These are phyloP conservation scores for Globisporangium barbulae DNA, from an alignment of 352 stramenopile genomes.

Conservation along the genomic window DNA sequence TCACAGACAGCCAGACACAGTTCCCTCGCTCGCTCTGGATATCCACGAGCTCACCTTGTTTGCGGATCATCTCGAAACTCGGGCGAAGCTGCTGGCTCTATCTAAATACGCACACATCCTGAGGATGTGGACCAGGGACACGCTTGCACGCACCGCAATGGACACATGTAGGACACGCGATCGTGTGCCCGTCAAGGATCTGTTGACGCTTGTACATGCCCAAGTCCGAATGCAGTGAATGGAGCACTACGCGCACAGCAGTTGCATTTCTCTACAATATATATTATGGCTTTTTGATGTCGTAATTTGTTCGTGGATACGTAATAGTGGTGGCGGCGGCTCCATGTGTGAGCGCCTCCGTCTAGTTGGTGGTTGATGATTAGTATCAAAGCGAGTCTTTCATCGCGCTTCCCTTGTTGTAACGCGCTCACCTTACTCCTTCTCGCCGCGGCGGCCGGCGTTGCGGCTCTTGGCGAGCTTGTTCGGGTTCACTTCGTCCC, in stretches of 20 bases:
- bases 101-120: background rate
- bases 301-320: too few relatives aligned
- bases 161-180: background rate
- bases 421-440: conserved; percentile 24
- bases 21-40: background rate
- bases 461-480: conserved; percentile 52
- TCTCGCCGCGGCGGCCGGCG: conserved; percentile 61
- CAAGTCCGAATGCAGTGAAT: too few relatives aligned
- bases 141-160: background rate
- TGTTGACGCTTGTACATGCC: too few relatives aligned
- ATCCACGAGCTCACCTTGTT: background rate
- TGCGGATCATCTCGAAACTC: background rate
- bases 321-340: too few relatives aligned
- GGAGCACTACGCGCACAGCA: too few relatives aligned
- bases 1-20: background rate
- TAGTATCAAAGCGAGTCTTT: background rate
- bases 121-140: too few relatives aligned
- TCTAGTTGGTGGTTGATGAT: background rate
- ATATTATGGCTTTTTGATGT: too few relatives aligned
- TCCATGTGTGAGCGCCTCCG: too few relatives aligned
- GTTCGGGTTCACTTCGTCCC: conserved; percentile 88
- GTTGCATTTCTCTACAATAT: too few relatives aligned
- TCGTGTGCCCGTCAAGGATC: too few relatives aligned
- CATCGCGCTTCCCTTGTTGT: too few relatives aligned
- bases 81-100: background rate